Evolutionary conservation across 768 basidiomycete species (phyloP).

Genomic region (Tylopilus sp.): DNA sequence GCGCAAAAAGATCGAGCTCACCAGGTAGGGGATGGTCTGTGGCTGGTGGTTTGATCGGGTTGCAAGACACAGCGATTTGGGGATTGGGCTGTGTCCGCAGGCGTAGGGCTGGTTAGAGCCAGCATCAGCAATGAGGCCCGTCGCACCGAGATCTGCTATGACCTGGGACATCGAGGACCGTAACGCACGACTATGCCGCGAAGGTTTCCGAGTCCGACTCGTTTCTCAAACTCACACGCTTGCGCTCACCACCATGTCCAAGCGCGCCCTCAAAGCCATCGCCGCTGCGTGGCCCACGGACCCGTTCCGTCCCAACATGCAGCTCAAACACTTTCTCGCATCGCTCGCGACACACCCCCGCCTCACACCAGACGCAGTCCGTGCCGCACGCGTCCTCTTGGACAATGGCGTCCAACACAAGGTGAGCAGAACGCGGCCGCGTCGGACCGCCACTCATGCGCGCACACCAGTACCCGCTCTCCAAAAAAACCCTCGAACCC

Average conservation of each 20-base stretch:
- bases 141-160: no score
- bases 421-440: conserved; percentile 33
- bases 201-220: conserved; percentile 26
- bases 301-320: conserved; percentile 74
- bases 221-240: conserved; percentile 8
- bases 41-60: background rate
- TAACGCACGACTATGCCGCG: conserved; percentile 5
- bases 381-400: conserved; percentile 52
- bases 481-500: conserved; percentile 60
- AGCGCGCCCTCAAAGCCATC: conserved; percentile 47
- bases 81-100: conserved; percentile 1
- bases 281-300: conserved; percentile 66
- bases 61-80: background rate
- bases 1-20: background rate
- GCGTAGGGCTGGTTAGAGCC: background rate
- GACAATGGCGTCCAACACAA: conserved; percentile 55
- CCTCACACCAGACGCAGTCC: conserved; percentile 58
- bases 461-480: conserved; percentile 58
- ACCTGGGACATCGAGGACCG: background rate
- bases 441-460: conserved; percentile 1
- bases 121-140: no score
- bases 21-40: background rate
- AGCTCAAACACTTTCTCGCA: conserved; percentile 61
- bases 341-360: conserved; percentile 68
- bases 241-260: conserved; percentile 20